Percentiles rank a stretch among this genome's conserved stretches.
phyloP scores from a whole-genome alignment of 345 rosid genomes.

The Salix brachista region DNA sequence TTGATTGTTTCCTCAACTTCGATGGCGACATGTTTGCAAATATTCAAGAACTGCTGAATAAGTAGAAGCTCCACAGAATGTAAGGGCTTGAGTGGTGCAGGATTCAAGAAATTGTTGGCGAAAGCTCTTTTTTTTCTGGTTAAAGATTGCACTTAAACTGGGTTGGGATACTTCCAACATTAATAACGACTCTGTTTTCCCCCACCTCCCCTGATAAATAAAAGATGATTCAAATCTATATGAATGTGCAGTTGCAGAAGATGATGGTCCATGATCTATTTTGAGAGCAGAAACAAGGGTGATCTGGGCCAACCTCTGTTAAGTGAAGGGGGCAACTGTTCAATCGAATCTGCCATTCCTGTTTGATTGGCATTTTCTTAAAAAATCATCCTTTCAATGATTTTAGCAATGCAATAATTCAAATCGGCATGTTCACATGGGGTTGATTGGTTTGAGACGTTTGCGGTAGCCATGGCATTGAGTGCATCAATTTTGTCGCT shows the following conservation, averaged over 20 bases:
- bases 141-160: neutral
- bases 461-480: neutral
- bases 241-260: neutral
- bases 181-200: too few relatives aligned
- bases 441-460: neutral
- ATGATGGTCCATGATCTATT: too few relatives aligned
- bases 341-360: neutral
- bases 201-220: too few relatives aligned
- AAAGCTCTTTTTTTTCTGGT: neutral
- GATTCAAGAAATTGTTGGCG: neutral
- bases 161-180: too few relatives aligned
- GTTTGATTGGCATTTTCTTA: neutral
- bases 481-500: neutral
- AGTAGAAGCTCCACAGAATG: neutral
- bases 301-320: neutral
- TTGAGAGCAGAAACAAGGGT: neutral
- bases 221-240: too few relatives aligned
- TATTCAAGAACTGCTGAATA: neutral
- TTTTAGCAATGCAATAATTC: neutral
- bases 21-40: neutral
- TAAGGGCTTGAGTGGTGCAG: neutral
- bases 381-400: neutral
- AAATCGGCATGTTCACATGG: neutral
- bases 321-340: neutral
- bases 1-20: neutral